Evolutionary conservation across 306 rosid species (phyloP).

Genomic region (Astragalus glycyphyllos): DNA sequence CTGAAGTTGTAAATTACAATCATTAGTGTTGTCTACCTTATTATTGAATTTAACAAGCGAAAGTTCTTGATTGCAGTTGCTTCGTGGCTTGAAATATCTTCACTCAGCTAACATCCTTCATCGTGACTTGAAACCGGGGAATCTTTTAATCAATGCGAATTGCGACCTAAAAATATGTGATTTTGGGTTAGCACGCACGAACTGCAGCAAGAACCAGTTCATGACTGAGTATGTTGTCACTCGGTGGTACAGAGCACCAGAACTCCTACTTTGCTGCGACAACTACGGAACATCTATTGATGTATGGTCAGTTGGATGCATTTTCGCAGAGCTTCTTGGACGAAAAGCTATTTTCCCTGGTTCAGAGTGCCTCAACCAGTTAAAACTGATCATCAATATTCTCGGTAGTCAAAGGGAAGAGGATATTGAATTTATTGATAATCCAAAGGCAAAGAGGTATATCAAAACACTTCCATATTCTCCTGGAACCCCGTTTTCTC

Average conservation of each 20-base stretch:
- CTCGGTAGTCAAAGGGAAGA: constrained; percentile 95
- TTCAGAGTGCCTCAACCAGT: constrained; percentile 89
- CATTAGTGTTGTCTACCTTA: constrained; percentile 24
- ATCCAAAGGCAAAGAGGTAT: constrained; percentile 78
- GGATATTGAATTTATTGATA: constrained; percentile 86
- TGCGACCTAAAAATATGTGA: constrained; percentile 96
- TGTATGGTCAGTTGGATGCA: constrained; percentile 97
- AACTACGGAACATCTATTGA: constrained; percentile 88
- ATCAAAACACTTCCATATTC: constrained; percentile 72
- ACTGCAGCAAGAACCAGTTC: constrained; percentile 80
- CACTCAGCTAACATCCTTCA: constrained; percentile 97
- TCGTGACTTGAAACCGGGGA: constrained; percentile 95
- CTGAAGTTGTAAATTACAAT: not conserved
- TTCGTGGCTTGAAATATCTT: constrained; percentile 88
- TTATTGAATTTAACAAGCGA: constrained; percentile 43
- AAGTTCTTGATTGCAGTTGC: constrained; percentile 66
- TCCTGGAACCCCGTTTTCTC: constrained; percentile 63
- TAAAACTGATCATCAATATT: constrained; percentile 76
- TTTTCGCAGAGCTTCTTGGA: constrained; percentile 92
- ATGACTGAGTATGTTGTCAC: constrained; percentile 98
- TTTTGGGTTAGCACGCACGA: constrained; percentile 90
- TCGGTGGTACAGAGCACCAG: constrained; percentile 97
- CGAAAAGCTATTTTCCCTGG: constrained; percentile 89
- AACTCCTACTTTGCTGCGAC: constrained; percentile 93
- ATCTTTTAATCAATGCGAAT: constrained; percentile 90